A percentile compares a stretch with the other conserved stretches of the same genome.
Evolutionary conservation across 192 early-diverging fungal species (phyloP).

Genomic region (Entomortierella parvispora): DNA sequence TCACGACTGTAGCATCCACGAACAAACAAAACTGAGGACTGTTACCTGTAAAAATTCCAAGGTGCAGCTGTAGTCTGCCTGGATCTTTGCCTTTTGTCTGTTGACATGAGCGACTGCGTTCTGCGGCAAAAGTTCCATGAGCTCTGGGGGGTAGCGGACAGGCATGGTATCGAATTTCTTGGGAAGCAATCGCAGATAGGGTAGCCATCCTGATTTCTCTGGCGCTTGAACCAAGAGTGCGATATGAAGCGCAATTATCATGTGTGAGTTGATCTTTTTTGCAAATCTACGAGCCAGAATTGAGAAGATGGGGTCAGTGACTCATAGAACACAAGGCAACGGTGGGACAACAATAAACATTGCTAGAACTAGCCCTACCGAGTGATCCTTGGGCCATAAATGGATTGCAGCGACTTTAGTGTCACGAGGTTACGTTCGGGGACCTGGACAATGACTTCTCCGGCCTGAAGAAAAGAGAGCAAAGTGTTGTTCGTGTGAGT

Average conservation of each 20-base stretch:
- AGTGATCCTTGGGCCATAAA: slow-evolving; percentile 52
- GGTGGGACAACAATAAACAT: neutral
- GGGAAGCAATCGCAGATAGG: slow-evolving; percentile 60
- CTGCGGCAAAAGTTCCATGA: slow-evolving; percentile 50
- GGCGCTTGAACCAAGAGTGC: slow-evolving; percentile 48
- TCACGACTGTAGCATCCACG: no score
- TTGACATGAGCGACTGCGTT: slow-evolving; percentile 55
- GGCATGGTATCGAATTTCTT: slow-evolving; percentile 65
- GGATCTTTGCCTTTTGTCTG: slow-evolving; percentile 58
- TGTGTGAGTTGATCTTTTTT: slow-evolving; percentile 57
- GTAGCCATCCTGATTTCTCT: slow-evolving; percentile 53
- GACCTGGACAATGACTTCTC: slow-evolving; percentile 64
- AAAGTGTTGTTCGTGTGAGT: neutral
- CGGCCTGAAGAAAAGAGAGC: slow-evolving; percentile 41
- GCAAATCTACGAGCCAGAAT: slow-evolving; percentile 26
- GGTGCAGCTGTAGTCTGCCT: slow-evolving; percentile 51
- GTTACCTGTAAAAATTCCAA: slow-evolving; percentile 15
- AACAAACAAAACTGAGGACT: neutral
- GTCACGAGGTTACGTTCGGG: slow-evolving; percentile 62
- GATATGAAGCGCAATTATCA: slow-evolving; percentile 60
- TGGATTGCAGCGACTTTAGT: slow-evolving; percentile 35
- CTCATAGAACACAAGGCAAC: neutral
- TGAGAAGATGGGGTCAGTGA: neutral
- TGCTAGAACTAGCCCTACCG: slow-evolving; percentile 8
- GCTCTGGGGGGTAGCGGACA: slow-evolving; percentile 52